phyloP scores from a whole-genome alignment of 2,329 filamentous ascomycete genomes.

The Hymenoscyphus occultus region DNA sequence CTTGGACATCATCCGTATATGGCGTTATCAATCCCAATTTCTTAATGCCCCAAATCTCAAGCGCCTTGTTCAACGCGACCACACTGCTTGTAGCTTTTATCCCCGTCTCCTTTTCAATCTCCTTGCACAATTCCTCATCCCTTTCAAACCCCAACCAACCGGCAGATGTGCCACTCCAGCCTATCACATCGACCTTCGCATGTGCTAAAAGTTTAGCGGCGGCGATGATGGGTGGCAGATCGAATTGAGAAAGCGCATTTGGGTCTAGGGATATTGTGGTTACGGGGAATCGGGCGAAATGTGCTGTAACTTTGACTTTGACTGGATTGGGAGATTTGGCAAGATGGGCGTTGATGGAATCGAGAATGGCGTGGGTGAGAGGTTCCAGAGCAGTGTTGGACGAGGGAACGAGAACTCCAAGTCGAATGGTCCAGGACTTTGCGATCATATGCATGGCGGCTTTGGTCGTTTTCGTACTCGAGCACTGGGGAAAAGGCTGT shows the following conservation, averaged over 20 bases:
- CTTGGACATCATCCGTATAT: constrained; percentile 42
- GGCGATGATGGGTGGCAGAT: constrained; percentile 32
- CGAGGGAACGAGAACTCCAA: constrained; percentile 44
- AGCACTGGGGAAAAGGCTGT: neutral
- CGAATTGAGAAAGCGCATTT: constrained; percentile 37
- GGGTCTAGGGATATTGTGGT: constrained; percentile 39
- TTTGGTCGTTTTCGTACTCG: neutral
- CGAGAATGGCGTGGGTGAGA: constrained; percentile 40
- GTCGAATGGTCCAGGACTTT: constrained; percentile 18
- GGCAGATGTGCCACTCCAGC: constrained; percentile 40
- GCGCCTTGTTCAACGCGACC: constrained; percentile 40
- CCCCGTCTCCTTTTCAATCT: constrained; percentile 39
- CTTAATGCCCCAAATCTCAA: constrained; percentile 31
- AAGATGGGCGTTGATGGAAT: constrained; percentile 28
- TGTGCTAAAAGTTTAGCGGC: constrained; percentile 39
- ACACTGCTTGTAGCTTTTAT: constrained; percentile 43
- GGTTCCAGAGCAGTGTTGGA: constrained; percentile 46
- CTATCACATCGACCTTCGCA: constrained; percentile 40
- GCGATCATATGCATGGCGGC: constrained; percentile 7
- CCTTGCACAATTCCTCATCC: constrained; percentile 40
- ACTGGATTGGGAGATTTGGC: constrained; percentile 26
- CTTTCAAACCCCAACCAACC: constrained; percentile 42
- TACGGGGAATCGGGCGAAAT: constrained; percentile 44
- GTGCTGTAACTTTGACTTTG: constrained; percentile 40
- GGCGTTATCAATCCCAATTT: constrained; percentile 42